phyloP scores from a whole-genome alignment of 1,139 yeast genomes.

The Candida mesenterica region DNA sequence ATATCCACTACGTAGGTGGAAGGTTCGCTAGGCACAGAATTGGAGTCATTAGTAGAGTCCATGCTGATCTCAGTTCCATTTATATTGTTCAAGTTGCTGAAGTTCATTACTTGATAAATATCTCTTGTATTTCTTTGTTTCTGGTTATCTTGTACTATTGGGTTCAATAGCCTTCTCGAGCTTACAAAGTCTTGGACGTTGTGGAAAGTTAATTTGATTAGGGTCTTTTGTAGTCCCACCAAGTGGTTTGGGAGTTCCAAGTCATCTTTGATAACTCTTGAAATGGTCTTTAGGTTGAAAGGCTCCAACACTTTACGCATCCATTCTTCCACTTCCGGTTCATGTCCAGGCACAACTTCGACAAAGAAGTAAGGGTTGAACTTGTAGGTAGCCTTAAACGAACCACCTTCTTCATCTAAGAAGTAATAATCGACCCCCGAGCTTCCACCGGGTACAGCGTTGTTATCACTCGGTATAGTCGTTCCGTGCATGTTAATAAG shows the following conservation, averaged over 20 bases:
- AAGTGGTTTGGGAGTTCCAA: slow-evolving; percentile 80
- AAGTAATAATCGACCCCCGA: slow-evolving; percentile 95
- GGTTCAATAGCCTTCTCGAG: slow-evolving; percentile 68
- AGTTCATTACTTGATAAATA: slow-evolving; percentile 58
- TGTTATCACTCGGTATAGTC: slow-evolving; percentile 55
- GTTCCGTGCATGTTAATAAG: slow-evolving; percentile 81
- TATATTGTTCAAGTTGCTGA: slow-evolving; percentile 31
- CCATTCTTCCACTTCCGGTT: slow-evolving; percentile 85
- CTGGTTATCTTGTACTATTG: slow-evolving; percentile 70
- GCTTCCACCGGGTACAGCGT: slow-evolving; percentile 54
- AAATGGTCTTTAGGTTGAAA: slow-evolving; percentile 51
- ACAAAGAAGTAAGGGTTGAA: slow-evolving; percentile 88
- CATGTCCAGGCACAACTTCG: slow-evolving; percentile 63
- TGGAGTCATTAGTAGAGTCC: slow-evolving; percentile 15
- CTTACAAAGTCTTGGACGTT: slow-evolving; percentile 71
- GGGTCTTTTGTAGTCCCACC: slow-evolving; percentile 65
- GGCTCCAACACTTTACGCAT: slow-evolving; percentile 66
- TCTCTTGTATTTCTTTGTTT: slow-evolving; percentile 65
- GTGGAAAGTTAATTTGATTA: slow-evolving; percentile 70
- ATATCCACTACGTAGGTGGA: slow-evolving; percentile 71
- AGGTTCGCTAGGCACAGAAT: slow-evolving; percentile 45
- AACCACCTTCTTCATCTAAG: slow-evolving; percentile 96
- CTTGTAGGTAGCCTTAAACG: slow-evolving; percentile 80
- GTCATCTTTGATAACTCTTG: slow-evolving; percentile 70
- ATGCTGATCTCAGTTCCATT: slow-evolving; percentile 18